Evolutionary conservation across 1,139 yeast genomes (phyloP).

Genomic region (Magnusiomyces suaveolens): DNA sequence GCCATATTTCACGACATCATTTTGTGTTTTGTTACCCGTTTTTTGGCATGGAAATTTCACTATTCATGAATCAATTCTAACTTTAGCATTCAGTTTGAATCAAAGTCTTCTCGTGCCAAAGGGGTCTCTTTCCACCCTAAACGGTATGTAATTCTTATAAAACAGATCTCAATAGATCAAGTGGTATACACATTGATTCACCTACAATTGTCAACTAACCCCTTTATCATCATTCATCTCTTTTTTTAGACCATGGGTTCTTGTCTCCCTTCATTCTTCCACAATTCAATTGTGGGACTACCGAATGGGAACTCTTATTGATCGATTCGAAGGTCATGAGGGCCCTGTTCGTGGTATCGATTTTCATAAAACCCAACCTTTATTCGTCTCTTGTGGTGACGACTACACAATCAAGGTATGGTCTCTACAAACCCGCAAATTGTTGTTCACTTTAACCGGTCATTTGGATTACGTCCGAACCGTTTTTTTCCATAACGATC

Average conservation of each 20-base stretch:
- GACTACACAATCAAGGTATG: slow-evolving; percentile 93
- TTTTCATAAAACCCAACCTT: slow-evolving; percentile 96
- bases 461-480: slow-evolving; percentile 94
- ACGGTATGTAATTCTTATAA: slow-evolving; percentile 32
- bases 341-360: slow-evolving; percentile 95
- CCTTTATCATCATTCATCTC: neutral
- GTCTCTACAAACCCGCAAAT: slow-evolving; percentile 86
- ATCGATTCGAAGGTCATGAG: slow-evolving; percentile 94
- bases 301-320: slow-evolving; percentile 96
- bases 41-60: neutral
- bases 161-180: too few species aligned
- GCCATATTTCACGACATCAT: neutral
- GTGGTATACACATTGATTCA: neutral
- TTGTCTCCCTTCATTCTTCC: slow-evolving; percentile 88
- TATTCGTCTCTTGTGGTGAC: slow-evolving; percentile 95
- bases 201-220: neutral
- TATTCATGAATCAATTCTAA: neutral
- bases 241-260: slow-evolving; percentile 72
- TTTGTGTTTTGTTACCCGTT: neutral
- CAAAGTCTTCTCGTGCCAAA: slow-evolving; percentile 96
- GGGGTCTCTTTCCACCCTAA: slow-evolving; percentile 97
- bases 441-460: slow-evolving; percentile 78
- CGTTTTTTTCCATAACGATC: slow-evolving; percentile 87
- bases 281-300: slow-evolving; percentile 98
- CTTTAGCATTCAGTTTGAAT: slow-evolving; percentile 55